Evolutionary conservation across 306 rosid genomes (phyloP).

Genomic region (Astragalus membranaceus): DNA sequence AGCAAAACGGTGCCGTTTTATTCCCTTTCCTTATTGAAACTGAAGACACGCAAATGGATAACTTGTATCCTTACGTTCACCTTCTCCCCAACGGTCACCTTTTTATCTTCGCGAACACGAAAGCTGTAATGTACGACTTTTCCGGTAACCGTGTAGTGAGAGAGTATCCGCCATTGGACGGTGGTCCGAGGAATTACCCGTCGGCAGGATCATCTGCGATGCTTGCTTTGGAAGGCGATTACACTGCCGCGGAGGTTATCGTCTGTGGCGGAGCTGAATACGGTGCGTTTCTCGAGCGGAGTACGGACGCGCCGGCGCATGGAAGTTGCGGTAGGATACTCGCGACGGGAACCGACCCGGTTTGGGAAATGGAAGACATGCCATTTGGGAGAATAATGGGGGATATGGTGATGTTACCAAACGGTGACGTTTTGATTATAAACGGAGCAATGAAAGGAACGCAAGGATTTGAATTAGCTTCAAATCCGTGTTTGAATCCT

Average conservation of each 20-base stretch:
- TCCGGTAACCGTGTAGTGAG: slow-evolving; percentile 14
- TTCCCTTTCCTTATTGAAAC: slow-evolving; percentile 53
- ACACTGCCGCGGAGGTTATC: slow-evolving; percentile 47
- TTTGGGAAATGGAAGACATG: slow-evolving; percentile 84
- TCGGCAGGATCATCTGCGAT: slow-evolving; percentile 85
- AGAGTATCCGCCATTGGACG: slow-evolving; percentile 54
- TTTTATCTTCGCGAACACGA: slow-evolving; percentile 76
- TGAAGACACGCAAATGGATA: slow-evolving; percentile 79
- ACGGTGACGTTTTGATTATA: slow-evolving; percentile 63
- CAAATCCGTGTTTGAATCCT: slow-evolving; percentile 68
- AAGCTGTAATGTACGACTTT: slow-evolving; percentile 52
- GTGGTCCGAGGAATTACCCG: slow-evolving; percentile 88
- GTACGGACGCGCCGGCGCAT: slow-evolving; percentile 56
- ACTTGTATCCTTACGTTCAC: slow-evolving; percentile 77
- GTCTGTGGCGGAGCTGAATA: slow-evolving; percentile 83
- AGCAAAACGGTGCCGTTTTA: slow-evolving; percentile 41
- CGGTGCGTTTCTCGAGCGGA: slow-evolving; percentile 57
- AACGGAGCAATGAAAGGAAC: slow-evolving; percentile 81
- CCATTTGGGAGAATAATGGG: slow-evolving; percentile 84
- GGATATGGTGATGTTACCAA: slow-evolving; percentile 82
- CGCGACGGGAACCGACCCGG: slow-evolving; percentile 42
- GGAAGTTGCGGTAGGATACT: slow-evolving; percentile 69
- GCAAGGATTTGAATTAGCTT: slow-evolving; percentile 65
- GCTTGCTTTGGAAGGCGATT: slow-evolving; percentile 50
- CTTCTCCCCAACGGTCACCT: slow-evolving; percentile 75